Evolutionary conservation across 2,329 filamentous ascomycete species (phyloP), one percentile per base, ranked within the genome.

Genomic region (Aspergillus carbonarius): DNA sequence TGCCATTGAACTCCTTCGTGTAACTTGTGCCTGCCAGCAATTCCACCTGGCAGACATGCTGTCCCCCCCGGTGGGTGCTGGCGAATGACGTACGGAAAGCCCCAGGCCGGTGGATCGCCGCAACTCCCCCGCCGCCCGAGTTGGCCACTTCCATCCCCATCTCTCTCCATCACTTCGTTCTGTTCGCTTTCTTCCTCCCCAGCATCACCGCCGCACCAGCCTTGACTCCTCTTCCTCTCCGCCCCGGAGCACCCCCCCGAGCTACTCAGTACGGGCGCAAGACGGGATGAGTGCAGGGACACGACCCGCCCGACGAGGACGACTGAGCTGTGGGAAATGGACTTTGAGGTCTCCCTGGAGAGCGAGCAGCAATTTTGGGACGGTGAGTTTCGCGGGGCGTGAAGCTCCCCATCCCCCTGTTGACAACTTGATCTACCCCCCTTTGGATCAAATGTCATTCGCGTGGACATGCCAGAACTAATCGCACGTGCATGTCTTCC

Each of bases 361-460:
- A 88, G 86, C 76, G 91, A 92, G 79, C 85, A 92, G 75, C 88
- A 93, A 78, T 92, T 96, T 79, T 97, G 92, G 93, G 83, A 88
- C 77, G 90, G 93, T 96, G 75, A 74, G 83, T 72, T 54, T 3
- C 9, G 30, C 30, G 30, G 8, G 10, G 30, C 30, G 10, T 32
- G 8, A 32, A 8, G 7, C 8, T 10, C 9, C 30, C 30, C 30
- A 8, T 30, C 8, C 8, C 30, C 30, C 9, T 10, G 8, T 32
- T 9, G 30, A 32, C 30, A 10, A 10, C 8, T 10, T 32, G 8
- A 10, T 32, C 10, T 35, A n/a, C 35, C 18, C 23, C 7, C 12
- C 55, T 30, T 30, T 30, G 6, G 27, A 30, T 9, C 5, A 30
- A 30, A 9, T 30, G 27, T 9, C 30, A 32, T 32, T 2, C 10